phyloP scores from a whole-genome alignment of 106 monocot species.

The Dendrobium huoshanense region DNA sequence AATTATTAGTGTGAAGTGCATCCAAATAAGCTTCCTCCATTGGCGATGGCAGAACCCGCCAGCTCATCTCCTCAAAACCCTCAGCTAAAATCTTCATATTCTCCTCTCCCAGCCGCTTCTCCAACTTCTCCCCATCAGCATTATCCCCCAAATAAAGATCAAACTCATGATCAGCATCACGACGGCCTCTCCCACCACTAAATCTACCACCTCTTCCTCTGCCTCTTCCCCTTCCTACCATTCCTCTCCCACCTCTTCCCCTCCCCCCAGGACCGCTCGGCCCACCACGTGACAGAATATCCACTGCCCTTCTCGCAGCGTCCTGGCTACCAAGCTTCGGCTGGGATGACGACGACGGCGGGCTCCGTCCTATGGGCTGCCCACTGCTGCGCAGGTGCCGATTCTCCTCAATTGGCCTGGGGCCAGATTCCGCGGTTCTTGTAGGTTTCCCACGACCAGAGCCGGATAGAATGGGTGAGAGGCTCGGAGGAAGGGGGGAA shows the following conservation, averaged over 20 bases:
- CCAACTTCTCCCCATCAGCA: slow-evolving; percentile 65
- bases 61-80: slow-evolving; percentile 54
- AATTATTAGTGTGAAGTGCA: slow-evolving; percentile 66
- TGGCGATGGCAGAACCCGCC: slow-evolving; percentile 50
- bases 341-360: slow-evolving; percentile 2
- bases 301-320: slow-evolving; percentile 50
- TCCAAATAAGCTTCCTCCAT: slow-evolving; percentile 57
- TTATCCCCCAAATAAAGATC: slow-evolving; percentile 45
- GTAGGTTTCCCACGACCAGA: slow-evolving; percentile 54
- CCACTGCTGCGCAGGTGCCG: slow-evolving; percentile 37
- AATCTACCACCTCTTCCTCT: slow-evolving; percentile 21
- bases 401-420: slow-evolving; percentile 35
- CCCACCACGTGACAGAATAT: slow-evolving; percentile 34
- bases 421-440: background rate
- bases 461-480: slow-evolving; percentile 22
- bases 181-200: slow-evolving; percentile 17
- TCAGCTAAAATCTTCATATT: slow-evolving; percentile 48
- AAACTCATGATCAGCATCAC: slow-evolving; percentile 19
- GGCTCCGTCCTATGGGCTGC: slow-evolving; percentile 6
- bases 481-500: background rate
- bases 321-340: slow-evolving; percentile 25
- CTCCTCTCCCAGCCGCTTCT: slow-evolving; percentile 73
- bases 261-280: slow-evolving; percentile 7
- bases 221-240: slow-evolving; percentile 20
- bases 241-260: slow-evolving; percentile 19